Conservation (phyloP, 129 eudicot species). For the Chrysanthemum makinoi region DNA sequence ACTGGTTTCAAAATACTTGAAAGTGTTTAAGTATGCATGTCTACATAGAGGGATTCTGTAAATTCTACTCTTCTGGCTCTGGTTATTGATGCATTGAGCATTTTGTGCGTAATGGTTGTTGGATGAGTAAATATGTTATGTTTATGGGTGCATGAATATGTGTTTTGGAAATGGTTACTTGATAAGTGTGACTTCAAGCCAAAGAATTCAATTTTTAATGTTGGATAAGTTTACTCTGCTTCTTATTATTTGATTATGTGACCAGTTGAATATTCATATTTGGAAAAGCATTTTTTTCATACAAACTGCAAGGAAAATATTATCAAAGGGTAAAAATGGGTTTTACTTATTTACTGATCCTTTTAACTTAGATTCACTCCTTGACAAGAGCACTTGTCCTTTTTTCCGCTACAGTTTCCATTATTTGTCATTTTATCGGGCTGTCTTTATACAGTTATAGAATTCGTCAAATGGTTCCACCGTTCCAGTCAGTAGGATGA, state of each 20-base stretch:
- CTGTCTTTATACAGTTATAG: no score
- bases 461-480: not conserved
- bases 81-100: not conserved
- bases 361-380: no score
- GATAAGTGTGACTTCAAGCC: not conserved
- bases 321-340: constrained; percentile 3
- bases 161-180: not conserved
- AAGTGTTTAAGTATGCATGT: constrained; percentile 1
- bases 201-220: not conserved
- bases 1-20: not conserved
- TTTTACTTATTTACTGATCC: no score
- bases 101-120: not conserved
- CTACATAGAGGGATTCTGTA: not conserved
- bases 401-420: no score
- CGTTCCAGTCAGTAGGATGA: not conserved
- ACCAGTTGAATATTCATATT: not conserved
- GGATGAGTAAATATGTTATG: not conserved
- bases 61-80: not conserved
- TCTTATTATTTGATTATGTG: not conserved
- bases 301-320: not conserved
- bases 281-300: no score
- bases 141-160: not conserved
- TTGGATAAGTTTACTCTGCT: not conserved
- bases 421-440: no score
- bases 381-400: no score